A percentile compares a stretch with the other conserved stretches of the same genome.
These are phyloP conservation scores for Coleophoma cylindrospora DNA, from an alignment of 2,329 filamentous ascomycete genomes.

Conservation along the genomic window DNA sequence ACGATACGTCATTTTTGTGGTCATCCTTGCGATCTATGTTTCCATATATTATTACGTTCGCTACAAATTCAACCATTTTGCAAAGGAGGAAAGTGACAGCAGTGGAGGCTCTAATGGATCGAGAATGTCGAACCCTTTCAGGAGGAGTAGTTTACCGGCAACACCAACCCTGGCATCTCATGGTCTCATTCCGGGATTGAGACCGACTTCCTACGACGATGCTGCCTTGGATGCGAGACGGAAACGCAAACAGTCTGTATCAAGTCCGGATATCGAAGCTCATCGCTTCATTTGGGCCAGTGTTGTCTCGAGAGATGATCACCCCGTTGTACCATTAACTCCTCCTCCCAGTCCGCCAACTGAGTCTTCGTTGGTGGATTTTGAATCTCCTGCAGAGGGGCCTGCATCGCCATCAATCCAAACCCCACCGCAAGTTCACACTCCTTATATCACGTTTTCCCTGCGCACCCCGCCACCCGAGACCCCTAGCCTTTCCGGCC, in stretches of 20 bases:
- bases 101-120: conserved; percentile 5
- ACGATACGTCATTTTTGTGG: conserved; percentile 61
- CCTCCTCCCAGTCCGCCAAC: conserved; percentile 11
- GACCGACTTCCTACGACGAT: conserved; percentile 3
- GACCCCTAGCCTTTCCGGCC: too few relatives aligned
- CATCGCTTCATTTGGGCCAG: conserved; percentile 24
- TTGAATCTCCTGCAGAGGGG: background rate
- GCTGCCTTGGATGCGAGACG: conserved; percentile 3
- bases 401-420: too few relatives aligned
- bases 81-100: conserved; percentile 7
- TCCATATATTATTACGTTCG: conserved; percentile 67
- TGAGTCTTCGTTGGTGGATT: background rate
- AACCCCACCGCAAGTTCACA: too few relatives aligned
- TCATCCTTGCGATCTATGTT: conserved; percentile 60
- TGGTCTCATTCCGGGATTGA: conserved; percentile 20
- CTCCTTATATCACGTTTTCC: too few relatives aligned
- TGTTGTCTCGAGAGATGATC: conserved; percentile 12
- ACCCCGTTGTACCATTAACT: conserved; percentile 9
- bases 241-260: conserved; percentile 9
- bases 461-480: too few relatives aligned
- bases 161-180: conserved; percentile 18
- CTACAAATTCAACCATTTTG: conserved; percentile 25
- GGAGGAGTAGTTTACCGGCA: conserved; percentile 12
- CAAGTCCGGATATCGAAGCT: conserved; percentile 7
- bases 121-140: conserved; percentile 2